phyloP scores from a whole-genome alignment of 805 yeast genomes.

The Starmerella riodocensis region DNA sequence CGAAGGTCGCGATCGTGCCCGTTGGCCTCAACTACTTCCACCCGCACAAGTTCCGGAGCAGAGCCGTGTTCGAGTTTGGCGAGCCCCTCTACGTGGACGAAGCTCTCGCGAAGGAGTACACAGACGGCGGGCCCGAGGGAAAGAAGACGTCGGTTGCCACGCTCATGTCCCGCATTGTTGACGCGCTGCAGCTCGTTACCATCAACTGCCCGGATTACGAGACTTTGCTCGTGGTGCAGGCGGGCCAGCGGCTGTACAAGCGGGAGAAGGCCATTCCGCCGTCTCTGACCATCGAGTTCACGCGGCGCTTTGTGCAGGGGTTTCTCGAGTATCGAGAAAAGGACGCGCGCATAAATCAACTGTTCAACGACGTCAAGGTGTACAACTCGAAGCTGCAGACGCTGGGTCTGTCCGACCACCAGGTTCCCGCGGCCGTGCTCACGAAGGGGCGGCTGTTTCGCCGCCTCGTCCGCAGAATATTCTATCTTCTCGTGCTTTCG shows the following conservation, averaged over 20 bases:
- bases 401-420: slow-evolving; percentile 59
- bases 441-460: slow-evolving; percentile 39
- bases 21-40: slow-evolving; percentile 97
- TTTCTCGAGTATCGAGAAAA: slow-evolving; percentile 54
- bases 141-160: slow-evolving; percentile 63
- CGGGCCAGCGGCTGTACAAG: slow-evolving; percentile 78
- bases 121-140: slow-evolving; percentile 41
- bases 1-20: slow-evolving; percentile 78
- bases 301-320: slow-evolving; percentile 72
- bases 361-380: slow-evolving; percentile 49
- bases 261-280: slow-evolving; percentile 59
- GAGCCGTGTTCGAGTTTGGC: slow-evolving; percentile 94
- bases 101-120: slow-evolving; percentile 52
- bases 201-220: slow-evolving; percentile 83
- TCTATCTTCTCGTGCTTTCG: slow-evolving; percentile 37
- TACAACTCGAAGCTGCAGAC: slow-evolving; percentile 57
- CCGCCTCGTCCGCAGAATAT: slow-evolving; percentile 37
- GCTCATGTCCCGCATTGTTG: slow-evolving; percentile 54
- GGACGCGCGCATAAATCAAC: slow-evolving; percentile 48
- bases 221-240: slow-evolving; percentile 76
- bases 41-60: slow-evolving; percentile 85
- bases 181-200: slow-evolving; percentile 70
- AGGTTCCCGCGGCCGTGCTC: slow-evolving; percentile 46
- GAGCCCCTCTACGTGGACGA: slow-evolving; percentile 58
- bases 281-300: slow-evolving; percentile 78